Percentiles rank a stretch among this genome's conserved stretches.
These are phyloP conservation scores for Pulveroboletus sp. DNA, from an alignment of 1,284 basidiomycete genomes.

Conservation along the genomic window DNA sequence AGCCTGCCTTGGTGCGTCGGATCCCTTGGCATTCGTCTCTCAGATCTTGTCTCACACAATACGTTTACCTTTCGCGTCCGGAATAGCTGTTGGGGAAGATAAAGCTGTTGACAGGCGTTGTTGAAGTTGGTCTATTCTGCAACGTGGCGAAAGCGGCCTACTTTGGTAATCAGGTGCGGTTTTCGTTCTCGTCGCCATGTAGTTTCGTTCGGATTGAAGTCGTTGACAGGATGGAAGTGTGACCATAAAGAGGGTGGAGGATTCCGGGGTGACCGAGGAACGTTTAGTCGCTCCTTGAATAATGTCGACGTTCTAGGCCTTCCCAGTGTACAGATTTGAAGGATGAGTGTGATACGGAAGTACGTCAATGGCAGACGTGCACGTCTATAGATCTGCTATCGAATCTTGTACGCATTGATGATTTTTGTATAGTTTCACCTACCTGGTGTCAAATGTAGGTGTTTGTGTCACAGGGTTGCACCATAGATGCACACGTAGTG, in stretches of 20 bases:
- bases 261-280: conserved; percentile 25
- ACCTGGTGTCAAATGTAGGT: background rate
- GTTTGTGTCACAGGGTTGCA: too few species aligned
- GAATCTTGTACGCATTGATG: background rate
- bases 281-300: conserved; percentile 18
- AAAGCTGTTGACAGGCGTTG: conserved; percentile 93
- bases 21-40: background rate
- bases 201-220: background rate
- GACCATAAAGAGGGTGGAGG: conserved; percentile 26
- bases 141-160: conserved; percentile 94
- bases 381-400: background rate
- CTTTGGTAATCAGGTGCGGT: conserved; percentile 85
- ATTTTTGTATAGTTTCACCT: background rate
- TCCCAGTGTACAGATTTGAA: background rate
- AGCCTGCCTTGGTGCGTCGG: conserved; percentile 64
- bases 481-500: too few species aligned
- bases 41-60: background rate
- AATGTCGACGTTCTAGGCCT: background rate
- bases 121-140: conserved; percentile 97
- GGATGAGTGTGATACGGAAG: background rate
- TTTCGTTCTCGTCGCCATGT: background rate
- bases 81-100: conserved; percentile 67
- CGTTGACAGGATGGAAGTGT: conserved; percentile 33
- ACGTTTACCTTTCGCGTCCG: background rate
- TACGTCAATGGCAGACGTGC: background rate